A percentile compares a stretch with the other conserved stretches of the same genome.
These are phyloP conservation scores for Emmonsia crescens DNA, from an alignment of 2,329 filamentous ascomycete genomes.

Conservation along the genomic window DNA sequence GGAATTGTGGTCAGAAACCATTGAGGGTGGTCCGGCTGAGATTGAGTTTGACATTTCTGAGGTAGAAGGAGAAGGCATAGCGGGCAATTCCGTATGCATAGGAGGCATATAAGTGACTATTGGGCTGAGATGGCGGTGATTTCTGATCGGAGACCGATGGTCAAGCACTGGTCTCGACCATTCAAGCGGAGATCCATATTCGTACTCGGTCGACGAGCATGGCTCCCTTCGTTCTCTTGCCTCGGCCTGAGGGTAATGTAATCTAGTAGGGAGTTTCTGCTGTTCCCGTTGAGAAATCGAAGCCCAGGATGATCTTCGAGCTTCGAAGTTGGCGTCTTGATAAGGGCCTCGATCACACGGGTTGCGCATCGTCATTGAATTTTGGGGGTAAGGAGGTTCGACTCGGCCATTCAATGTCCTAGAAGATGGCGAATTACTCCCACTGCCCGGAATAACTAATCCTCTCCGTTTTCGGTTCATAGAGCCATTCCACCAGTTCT, in stretches of 20 bases:
- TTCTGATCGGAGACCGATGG: slow-evolving; percentile 10
- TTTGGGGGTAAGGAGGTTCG: slow-evolving; percentile 28
- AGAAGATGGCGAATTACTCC: slow-evolving; percentile 14
- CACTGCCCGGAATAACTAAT: slow-evolving; percentile 29
- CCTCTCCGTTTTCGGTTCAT: slow-evolving; percentile 64
- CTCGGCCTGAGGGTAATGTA: slow-evolving; percentile 10
- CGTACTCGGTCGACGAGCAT: slow-evolving; percentile 11
- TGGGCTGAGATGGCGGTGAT: slow-evolving; percentile 25
- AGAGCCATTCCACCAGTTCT: slow-evolving; percentile 96
- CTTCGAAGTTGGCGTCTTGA: slow-evolving; percentile 12
- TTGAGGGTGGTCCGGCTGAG: slow-evolving; percentile 53
- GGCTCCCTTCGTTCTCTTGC: slow-evolving; percentile 18
- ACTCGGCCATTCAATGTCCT: slow-evolving; percentile 29
- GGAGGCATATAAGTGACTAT: slow-evolving; percentile 30
- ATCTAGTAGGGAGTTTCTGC: slow-evolving; percentile 9
- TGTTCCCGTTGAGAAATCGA: slow-evolving; percentile 3
- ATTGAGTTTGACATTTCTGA: slow-evolving; percentile 51
- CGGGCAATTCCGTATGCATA: slow-evolving; percentile 36
- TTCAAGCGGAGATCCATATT: neutral
- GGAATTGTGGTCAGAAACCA: slow-evolving; percentile 59
- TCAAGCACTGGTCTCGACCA: neutral
- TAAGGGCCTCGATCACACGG: slow-evolving; percentile 13
- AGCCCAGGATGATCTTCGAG: slow-evolving; percentile 8
- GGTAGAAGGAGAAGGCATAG: slow-evolving; percentile 54
- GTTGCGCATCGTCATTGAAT: slow-evolving; percentile 16